Conservation (phyloP, 306 rosid species). For the Fagus crenata region DNA sequence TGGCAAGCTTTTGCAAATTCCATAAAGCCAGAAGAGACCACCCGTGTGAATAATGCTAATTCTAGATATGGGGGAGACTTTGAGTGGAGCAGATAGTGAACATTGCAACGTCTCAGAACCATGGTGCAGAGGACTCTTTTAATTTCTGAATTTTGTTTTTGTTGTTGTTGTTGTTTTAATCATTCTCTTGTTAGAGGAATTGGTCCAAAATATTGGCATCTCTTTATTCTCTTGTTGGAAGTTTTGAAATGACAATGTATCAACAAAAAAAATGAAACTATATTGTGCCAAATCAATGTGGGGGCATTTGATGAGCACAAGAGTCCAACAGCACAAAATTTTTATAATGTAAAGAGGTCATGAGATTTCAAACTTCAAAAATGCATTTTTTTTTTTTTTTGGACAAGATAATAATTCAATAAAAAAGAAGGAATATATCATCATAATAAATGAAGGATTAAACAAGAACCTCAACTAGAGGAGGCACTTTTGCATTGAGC, state of each 20-base stretch:
- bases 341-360: too few relatives aligned
- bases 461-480: too few relatives aligned
- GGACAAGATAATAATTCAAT: too few relatives aligned
- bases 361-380: too few relatives aligned
- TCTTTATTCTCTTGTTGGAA: not conserved
- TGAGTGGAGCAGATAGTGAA: constrained; percentile 74
- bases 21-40: constrained; percentile 54
- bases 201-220: not conserved
- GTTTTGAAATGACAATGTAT: not conserved
- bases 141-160: not conserved
- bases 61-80: constrained; percentile 72
- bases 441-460: too few relatives aligned
- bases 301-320: too few relatives aligned
- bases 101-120: not conserved
- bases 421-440: too few relatives aligned
- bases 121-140: not conserved
- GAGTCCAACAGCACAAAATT: too few relatives aligned
- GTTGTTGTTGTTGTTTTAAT: not conserved
- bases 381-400: too few relatives aligned
- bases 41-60: constrained; percentile 45
- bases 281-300: not conserved
- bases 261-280: not conserved
- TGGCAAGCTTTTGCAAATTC: constrained; percentile 84
- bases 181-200: not conserved
- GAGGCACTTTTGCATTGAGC: too few relatives aligned